A percentile compares a stretch with the other conserved stretches of the same genome.
Conservation (phyloP, 805 yeast genomes). For the Candida succiphila region DNA sequence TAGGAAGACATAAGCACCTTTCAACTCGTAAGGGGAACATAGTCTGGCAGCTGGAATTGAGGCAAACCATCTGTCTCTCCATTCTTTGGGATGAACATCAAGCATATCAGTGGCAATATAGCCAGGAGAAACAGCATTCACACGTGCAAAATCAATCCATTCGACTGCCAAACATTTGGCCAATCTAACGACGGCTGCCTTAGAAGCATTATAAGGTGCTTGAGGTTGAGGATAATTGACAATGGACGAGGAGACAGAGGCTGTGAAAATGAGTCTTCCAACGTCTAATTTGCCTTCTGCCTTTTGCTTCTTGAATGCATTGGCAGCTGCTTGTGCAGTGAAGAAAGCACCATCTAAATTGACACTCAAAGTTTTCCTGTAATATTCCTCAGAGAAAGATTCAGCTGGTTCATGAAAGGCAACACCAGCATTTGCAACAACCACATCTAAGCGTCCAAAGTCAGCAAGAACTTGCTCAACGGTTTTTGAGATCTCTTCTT, state of each 20-base stretch:
- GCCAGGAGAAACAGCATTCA: slow-evolving; percentile 37
- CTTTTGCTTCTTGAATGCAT: slow-evolving; percentile 32
- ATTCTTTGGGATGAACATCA: slow-evolving; percentile 13
- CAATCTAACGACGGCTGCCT: slow-evolving; percentile 35
- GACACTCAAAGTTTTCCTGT: slow-evolving; percentile 32
- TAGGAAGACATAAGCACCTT: slow-evolving; percentile 37
- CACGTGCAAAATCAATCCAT: slow-evolving; percentile 37
- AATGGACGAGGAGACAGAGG: slow-evolving; percentile 41
- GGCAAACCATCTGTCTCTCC: slow-evolving; percentile 12
- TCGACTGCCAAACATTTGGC: slow-evolving; percentile 34
- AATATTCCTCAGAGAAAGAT: slow-evolving; percentile 15
- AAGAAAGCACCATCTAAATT: slow-evolving; percentile 38
- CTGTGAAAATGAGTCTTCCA: slow-evolving; percentile 39
- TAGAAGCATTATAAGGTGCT: slow-evolving; percentile 35
- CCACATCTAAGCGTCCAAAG: slow-evolving; percentile 29
- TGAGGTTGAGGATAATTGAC: slow-evolving; percentile 39
- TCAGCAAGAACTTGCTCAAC: slow-evolving; percentile 19
- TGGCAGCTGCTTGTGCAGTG: slow-evolving; percentile 37
- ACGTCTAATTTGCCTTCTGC: slow-evolving; percentile 9
- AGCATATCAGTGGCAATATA: slow-evolving; percentile 35
- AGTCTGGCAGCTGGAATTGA: slow-evolving; percentile 33
- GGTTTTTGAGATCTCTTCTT: slow-evolving; percentile 8
- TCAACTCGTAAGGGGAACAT: slow-evolving; percentile 34
- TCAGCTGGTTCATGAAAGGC: slow-evolving; percentile 21
- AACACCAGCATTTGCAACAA: slow-evolving; percentile 34